These are phyloP conservation scores for Pythium dissotocum DNA, from an alignment of 352 stramenopile genomes.

Conservation along the genomic window DNA sequence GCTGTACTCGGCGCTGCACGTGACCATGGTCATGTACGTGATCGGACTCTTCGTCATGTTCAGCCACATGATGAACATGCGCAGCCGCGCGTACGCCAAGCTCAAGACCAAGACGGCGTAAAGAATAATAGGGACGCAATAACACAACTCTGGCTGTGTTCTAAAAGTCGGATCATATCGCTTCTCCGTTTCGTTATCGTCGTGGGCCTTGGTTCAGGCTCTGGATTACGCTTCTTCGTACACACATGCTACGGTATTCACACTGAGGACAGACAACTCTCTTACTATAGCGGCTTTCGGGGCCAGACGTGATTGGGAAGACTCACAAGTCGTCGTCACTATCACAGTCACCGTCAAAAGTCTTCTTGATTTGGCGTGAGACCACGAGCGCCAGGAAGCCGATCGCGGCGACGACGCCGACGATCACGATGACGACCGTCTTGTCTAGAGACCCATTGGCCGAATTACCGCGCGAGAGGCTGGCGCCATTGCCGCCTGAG, in stretches of 20 bases:
- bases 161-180: not conserved
- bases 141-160: not conserved
- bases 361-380: constrained; percentile 57
- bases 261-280: too few relatives aligned
- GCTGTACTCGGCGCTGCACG: constrained; percentile 66
- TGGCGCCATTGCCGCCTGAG: not conserved
- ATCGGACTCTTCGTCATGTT: constrained; percentile 82
- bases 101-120: constrained; percentile 40
- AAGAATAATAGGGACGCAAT: not conserved
- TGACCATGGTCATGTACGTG: constrained; percentile 70
- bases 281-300: not conserved
- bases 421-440: constrained; percentile 56
- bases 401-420: constrained; percentile 59
- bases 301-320: too few relatives aligned
- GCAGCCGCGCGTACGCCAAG: constrained; percentile 81
- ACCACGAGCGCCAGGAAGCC: constrained; percentile 48
- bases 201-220: too few relatives aligned
- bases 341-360: constrained; percentile 29
- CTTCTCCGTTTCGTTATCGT: too few relatives aligned
- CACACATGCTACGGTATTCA: too few relatives aligned
- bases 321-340: constrained; percentile 37
- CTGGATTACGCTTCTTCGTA: not conserved
- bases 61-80: constrained; percentile 80
- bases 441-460: constrained; percentile 31
- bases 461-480: too few relatives aligned